Percentiles rank a stretch among this genome's conserved stretches.
phyloP scores from a whole-genome alignment of 2,329 filamentous ascomycete genomes.

The Karstenula rhodostoma region DNA sequence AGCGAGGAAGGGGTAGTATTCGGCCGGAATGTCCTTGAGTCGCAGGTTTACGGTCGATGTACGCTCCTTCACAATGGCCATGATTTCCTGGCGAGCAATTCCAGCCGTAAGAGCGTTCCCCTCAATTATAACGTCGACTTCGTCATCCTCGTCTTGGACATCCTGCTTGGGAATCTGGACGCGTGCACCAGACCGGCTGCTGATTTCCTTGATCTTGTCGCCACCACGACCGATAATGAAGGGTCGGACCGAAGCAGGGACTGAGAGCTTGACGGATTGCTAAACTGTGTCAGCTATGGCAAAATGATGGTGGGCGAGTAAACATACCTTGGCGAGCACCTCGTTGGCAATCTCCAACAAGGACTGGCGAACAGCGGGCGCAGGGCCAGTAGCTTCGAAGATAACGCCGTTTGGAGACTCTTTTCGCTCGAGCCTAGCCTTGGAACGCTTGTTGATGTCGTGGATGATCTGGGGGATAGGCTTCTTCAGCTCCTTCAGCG shows the following conservation, averaged over 20 bases:
- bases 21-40: conserved; percentile 83
- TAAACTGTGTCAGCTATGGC: conserved; percentile 41
- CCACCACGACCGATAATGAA: conserved; percentile 95
- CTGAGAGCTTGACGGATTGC: conserved; percentile 76
- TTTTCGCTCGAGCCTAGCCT: conserved; percentile 82
- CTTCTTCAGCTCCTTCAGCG: conserved; percentile 80
- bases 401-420: conserved; percentile 76
- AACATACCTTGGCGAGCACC: conserved; percentile 80
- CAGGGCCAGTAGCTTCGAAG: conserved; percentile 86
- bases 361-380: conserved; percentile 84
- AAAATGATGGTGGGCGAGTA: neutral
- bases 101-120: conserved; percentile 89
- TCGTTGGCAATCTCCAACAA: conserved; percentile 89
- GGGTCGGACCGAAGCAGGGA: conserved; percentile 83
- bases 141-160: conserved; percentile 76
- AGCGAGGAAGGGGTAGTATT: conserved; percentile 95
- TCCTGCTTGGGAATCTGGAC: conserved; percentile 89
- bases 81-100: conserved; percentile 82
- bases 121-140: conserved; percentile 86
- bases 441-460: conserved; percentile 91
- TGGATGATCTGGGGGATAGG: conserved; percentile 85
- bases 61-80: conserved; percentile 86
- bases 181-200: conserved; percentile 86
- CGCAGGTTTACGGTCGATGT: conserved; percentile 82
- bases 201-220: conserved; percentile 86